phyloP scores from a whole-genome alignment of 768 basidiomycete genomes.

The Amanita muscaria region DNA sequence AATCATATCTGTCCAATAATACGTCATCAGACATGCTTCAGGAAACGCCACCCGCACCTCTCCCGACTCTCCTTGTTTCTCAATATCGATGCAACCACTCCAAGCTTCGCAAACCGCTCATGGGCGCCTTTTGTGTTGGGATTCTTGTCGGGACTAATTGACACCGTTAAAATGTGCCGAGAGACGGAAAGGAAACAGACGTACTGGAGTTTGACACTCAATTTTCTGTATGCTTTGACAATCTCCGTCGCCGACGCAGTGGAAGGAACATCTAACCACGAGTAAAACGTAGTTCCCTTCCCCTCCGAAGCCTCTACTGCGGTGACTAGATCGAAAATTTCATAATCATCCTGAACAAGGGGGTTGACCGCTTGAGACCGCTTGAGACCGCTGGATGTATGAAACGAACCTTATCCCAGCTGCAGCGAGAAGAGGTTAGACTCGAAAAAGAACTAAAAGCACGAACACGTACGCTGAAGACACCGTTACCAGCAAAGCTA shows the following conservation, averaged over 20 bases:
- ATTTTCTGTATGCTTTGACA: constrained; percentile 83
- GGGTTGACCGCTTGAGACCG: too few species aligned
- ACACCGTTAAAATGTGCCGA: not conserved
- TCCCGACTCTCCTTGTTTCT: constrained; percentile 67
- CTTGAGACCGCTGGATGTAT: too few species aligned
- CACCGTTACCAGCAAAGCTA: constrained; percentile 44
- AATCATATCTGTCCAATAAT: constrained; percentile 57
- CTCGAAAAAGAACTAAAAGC: not conserved
- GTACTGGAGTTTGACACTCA: constrained; percentile 85
- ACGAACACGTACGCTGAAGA: constrained; percentile 62
- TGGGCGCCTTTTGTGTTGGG: constrained; percentile 72
- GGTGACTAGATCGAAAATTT: constrained; percentile 90
- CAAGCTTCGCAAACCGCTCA: constrained; percentile 87
- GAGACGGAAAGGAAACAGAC: constrained; percentile 20
- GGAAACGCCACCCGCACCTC: constrained; percentile 40
- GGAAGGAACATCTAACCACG: constrained; percentile 75
- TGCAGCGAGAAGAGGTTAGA: constrained; percentile 18
- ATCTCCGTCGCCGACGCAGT: constrained; percentile 73
- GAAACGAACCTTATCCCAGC: constrained; percentile 61
- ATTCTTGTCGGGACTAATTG: constrained; percentile 93
- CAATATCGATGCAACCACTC: constrained; percentile 77
- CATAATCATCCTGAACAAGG: constrained; percentile 71
- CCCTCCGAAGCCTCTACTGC: constrained; percentile 78
- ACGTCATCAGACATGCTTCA: not conserved
- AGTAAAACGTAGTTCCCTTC: constrained; percentile 94